These are phyloP conservation scores for Larix sibirica DNA, from an alignment of 83 land plant genomes.

Conservation along the genomic window DNA sequence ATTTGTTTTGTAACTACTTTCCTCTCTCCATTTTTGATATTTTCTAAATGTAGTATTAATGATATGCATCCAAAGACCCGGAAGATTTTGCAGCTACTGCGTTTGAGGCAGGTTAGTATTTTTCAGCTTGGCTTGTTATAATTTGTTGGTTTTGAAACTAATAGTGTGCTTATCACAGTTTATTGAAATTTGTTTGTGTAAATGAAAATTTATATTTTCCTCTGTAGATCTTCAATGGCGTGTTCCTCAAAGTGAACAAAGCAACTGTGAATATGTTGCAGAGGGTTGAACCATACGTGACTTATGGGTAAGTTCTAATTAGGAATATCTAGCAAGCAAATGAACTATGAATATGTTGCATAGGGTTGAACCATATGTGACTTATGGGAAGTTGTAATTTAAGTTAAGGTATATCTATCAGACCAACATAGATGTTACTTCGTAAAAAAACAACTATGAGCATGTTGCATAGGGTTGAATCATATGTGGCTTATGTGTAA, in stretches of 20 bases:
- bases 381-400: too few species aligned
- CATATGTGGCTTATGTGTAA: too few species aligned
- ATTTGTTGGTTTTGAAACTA: neutral
- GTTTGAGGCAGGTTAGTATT: conserved; percentile 69
- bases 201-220: too few species aligned
- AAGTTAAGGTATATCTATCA: too few species aligned
- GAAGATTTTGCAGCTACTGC: conserved; percentile 81
- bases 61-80: conserved; percentile 87
- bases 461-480: too few species aligned
- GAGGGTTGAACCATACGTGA: conserved; percentile 88
- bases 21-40: neutral
- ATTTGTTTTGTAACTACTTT: neutral
- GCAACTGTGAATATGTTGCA: conserved; percentile 86
- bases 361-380: neutral
- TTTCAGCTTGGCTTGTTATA: neutral
- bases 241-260: conserved; percentile 87
- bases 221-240: conserved; percentile 80
- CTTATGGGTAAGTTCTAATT: conserved; percentile 63
- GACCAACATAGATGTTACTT: too few species aligned
- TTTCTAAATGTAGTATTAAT: conserved; percentile 55
- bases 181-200: too few species aligned
- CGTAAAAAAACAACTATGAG: too few species aligned
- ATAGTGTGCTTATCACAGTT: too few species aligned
- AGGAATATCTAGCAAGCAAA: neutral
- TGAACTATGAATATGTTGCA: neutral